phyloP scores from a whole-genome alignment of 2,329 filamentous ascomycete genomes.

The Nemania abortiva region DNA sequence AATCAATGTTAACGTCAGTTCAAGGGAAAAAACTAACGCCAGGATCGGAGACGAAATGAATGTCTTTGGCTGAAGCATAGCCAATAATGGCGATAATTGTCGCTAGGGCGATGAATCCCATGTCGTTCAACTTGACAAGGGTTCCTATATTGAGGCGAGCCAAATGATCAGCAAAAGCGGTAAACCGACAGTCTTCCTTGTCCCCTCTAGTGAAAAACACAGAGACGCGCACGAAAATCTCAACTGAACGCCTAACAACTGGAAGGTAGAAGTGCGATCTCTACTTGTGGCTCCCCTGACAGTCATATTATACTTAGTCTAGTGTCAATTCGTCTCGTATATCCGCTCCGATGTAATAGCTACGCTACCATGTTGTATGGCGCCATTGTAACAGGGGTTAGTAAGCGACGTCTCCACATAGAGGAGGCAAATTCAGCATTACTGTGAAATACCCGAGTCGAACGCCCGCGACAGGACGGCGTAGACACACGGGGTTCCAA shows the following conservation, averaged over 20 bases:
- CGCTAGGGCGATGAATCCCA: slow-evolving; percentile 11
- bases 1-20: background rate
- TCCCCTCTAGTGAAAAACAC: background rate
- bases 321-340: background rate
- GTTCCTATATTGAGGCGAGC: background rate
- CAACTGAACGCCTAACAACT: background rate
- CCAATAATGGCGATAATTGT: background rate
- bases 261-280: background rate
- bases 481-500: background rate
- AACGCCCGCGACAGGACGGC: background rate
- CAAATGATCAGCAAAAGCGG: background rate
- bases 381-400: slow-evolving; percentile 8
- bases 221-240: background rate
- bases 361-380: background rate
- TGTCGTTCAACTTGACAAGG: background rate
- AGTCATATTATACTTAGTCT: background rate
- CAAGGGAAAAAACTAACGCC: slow-evolving; percentile 33
- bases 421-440: slow-evolving; percentile 4
- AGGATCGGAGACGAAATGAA: slow-evolving; percentile 40
- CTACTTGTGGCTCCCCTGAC: background rate
- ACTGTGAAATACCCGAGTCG: background rate
- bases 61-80: slow-evolving; percentile 31
- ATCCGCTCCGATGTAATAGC: background rate
- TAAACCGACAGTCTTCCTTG: background rate
- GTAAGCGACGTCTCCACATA: slow-evolving; percentile 1